Evolutionary conservation across 352 stramenopile genomes (phyloP).

Genomic region (Phytophthora citrophthora): DNA sequence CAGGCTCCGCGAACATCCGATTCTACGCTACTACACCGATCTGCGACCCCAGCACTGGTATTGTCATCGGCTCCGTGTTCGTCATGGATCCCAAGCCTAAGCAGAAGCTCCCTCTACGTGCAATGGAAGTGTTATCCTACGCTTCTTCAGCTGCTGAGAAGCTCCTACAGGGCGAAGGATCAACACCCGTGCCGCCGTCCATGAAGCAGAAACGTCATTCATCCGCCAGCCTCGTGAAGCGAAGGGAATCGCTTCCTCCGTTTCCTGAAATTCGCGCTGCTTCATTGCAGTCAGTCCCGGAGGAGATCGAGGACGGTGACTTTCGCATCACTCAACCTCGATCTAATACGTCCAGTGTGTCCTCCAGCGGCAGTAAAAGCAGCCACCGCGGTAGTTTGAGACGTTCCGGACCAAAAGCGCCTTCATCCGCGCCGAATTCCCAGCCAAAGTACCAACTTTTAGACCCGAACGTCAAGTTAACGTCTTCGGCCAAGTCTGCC

Average conservation of each 20-base stretch:
- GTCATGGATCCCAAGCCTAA: constrained; percentile 78
- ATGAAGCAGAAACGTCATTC: constrained; percentile 39
- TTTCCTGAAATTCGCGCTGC: constrained; percentile 37
- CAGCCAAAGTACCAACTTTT: constrained; percentile 40
- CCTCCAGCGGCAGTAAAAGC: constrained; percentile 18
- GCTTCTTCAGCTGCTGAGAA: constrained; percentile 59
- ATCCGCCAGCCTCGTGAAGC: constrained; percentile 18
- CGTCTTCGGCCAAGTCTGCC: constrained; percentile 20
- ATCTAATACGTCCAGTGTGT: constrained; percentile 34
- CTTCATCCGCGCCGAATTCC: constrained; percentile 10
- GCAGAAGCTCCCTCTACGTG: constrained; percentile 44
- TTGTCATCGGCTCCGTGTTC: constrained; percentile 84
- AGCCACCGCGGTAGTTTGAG: constrained; percentile 20
- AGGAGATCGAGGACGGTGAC: constrained; percentile 53
- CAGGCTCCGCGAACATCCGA: constrained; percentile 85
- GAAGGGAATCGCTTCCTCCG: constrained; percentile 27
- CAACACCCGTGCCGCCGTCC: background rate
- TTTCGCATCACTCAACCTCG: constrained; percentile 30
- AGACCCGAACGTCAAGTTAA: constrained; percentile 33
- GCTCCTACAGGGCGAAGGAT: constrained; percentile 45
- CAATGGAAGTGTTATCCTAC: constrained; percentile 76
- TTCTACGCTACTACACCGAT: constrained; percentile 92
- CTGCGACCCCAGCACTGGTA: constrained; percentile 55
- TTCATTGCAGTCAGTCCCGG: constrained; percentile 50
- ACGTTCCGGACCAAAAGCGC: constrained; percentile 13